Evolutionary conservation across 768 basidiomycete genomes (phyloP).

Genomic region (Suillus decipiens): DNA sequence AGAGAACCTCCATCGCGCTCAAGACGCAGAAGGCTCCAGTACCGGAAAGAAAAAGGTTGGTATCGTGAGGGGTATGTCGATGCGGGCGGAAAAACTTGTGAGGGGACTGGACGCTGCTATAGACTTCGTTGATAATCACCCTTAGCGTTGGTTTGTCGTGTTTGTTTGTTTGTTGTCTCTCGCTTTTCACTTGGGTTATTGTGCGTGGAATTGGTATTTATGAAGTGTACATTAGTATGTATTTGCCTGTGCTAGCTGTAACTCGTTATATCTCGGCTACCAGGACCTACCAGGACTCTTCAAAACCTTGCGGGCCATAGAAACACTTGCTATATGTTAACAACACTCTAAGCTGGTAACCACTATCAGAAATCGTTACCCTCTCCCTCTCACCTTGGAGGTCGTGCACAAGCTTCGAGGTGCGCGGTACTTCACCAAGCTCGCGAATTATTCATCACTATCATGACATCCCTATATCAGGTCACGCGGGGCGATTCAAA

Average conservation of each 20-base stretch:
- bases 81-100: conserved; percentile 38
- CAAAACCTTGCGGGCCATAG: background rate
- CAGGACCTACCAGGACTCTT: background rate
- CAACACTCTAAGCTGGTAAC: no score
- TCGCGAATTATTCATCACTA: no score
- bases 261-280: background rate
- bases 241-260: background rate
- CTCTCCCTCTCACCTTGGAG: no score
- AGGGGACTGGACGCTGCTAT: conserved; percentile 41
- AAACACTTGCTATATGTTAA: no score
- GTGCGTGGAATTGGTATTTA: background rate
- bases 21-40: conserved; percentile 14
- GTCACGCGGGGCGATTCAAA: no score
- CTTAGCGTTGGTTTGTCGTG: background rate
- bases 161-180: background rate
- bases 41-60: conserved; percentile 32
- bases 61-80: conserved; percentile 36
- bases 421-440: no score
- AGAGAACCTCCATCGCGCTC: conserved; percentile 9
- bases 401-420: no score
- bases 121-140: conserved; percentile 39
- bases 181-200: background rate
- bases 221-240: conserved; percentile 1
- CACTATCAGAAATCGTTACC: no score
- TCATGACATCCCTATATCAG: no score